Evolutionary conservation across 108 stramenopile species (phyloP), one percentile per base, ranked within the genome.

Genomic region (Nannochloropsis oceanica): DNA sequence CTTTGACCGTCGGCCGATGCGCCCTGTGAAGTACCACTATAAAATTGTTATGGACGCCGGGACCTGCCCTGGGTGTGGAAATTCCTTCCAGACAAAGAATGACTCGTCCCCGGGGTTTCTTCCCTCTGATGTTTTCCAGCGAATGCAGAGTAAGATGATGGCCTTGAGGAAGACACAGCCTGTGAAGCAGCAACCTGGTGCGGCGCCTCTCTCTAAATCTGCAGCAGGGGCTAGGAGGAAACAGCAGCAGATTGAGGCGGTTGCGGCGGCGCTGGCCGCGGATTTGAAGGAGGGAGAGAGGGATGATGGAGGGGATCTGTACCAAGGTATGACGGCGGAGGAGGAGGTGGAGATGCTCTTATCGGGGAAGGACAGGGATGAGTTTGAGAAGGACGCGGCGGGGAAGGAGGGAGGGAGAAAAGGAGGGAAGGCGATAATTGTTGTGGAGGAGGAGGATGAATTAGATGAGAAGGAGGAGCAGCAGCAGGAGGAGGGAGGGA

Each of bases 11-110:
- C 59, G 59, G 59, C 59, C 59, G 22, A n/a, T 10, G 22, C 59
- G 18, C 5, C 59, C 59, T 5, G 59, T 73, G 22, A 73, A 73
- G 59, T 73, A n/a, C 59, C 59, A 44, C 26, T 84, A 59, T 27
- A 34, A 43, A 13, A 44, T 84, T 13, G 84, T 44, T 20, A 20
- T 44, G 43, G 24, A 25, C 12, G 81, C 73, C 18, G 87, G 84
- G 25, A 83, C 80, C 34, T 88, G 87, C 81, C 87, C 87, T 13
- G 87, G 87, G 9, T 88, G 87, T 43, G 87, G 87, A 8, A 81
- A 44, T 84, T 44, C 81, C 26, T 88, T 88, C 50, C 87, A 88
- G 81, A 81, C 80, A 8, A 27, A 81, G 8, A 81, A 2, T 3
- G 59, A 73, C 18, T 73, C 59, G 5, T 73, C 59, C 59, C 59